Evolutionary conservation across 768 basidiomycete species (phyloP), one percentile per base, ranked within the genome.

Genomic region (Mycena venus): DNA sequence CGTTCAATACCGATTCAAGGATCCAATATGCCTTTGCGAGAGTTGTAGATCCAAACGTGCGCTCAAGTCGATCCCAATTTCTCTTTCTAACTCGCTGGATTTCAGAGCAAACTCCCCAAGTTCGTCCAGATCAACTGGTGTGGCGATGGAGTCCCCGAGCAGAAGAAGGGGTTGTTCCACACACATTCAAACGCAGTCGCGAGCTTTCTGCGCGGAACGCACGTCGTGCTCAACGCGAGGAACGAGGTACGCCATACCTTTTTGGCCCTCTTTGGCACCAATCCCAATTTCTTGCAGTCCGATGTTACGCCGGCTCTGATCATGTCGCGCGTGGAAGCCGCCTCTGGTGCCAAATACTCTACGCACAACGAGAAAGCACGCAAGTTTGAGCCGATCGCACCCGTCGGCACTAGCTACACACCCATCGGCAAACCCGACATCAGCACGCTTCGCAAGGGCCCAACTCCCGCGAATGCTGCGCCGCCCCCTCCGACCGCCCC

Each of bases 121-220:
- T 96, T 97, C 74, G 96, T 99, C 19, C 95, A 98, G 80, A 94
- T 99, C 83, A 96, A 96, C 79, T 98, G 98, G 97, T 96, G 96
- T 78, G 98, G 98, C 53, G 97, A 98, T 79, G 98, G 98, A 70
- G 98, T 99, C 1, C 98, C 98, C 15, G 96, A 93, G 82, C 88
- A 88, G 23, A 94, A 95, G 84, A 99, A 99, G 82, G 98, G 98
- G 10, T 88, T 98, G 27, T 98, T 98, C 86, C 93, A 96, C 79
- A 93, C 92, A 10, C 97, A 99, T 82, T 91, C 96, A 9, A 89
- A 90, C 55, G 89, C 96, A 2, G 94, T 99, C 11, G 89, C 92
- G 49, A 90, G 87, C 69, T 97, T 94, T 82, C 87, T 99, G 55
- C 92, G 92, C 8, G 95, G 95, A 47, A 90, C 93, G 0, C 96